Base-by-base conservation (phyloP, 257 asterid genomes). In the Nicotiana tabacum region DNA sequence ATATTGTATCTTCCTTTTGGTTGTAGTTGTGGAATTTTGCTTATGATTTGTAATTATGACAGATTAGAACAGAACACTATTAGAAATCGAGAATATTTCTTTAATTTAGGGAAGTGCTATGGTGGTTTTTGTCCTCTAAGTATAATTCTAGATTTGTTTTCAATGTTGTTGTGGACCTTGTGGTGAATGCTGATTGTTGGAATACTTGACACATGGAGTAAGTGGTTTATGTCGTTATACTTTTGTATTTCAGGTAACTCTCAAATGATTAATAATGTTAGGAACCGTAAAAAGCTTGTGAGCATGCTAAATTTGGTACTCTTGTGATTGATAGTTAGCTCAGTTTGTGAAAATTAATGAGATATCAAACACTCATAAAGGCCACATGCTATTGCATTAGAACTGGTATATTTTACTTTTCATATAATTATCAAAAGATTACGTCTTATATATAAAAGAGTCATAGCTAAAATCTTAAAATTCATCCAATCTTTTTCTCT, bases 1-100 rank as follows among this genome's bases (percentile, higher is more conserved):
- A 51, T 64, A 51, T 27, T 51, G 16, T 76, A 48, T 27, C 21
- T 33, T 51, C 39, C 61, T 8, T 48, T 27, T 66, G 78, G 55
- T 30, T 51, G 60, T 37, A 65, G 43, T 66, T 8, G 7, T 48
- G 30, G 13, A 39, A 81, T 81, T 55, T 81, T 66, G 78, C 78
- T 66, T 66, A 11, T 68, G 64, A 51, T 78, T 81, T 84, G 77
- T 48, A 81, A 83, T 85, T 74, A 74, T 57, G 33, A 13, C 43
- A 74, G 80, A 48, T 48, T 74, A 48, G 62, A 74, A 74, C 13
- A 48, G 62, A 74, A 74, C 13, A 24, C 8, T 48, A 55, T 15
- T 4, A 24, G 79, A 46, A 72, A 12, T 46, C 2, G 37, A 24
- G 58, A 70, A 43, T 12, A 74, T 74, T 74, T 74, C 43, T 29